These are phyloP conservation scores for Chenopodium suecicum DNA, from an alignment of 148 eudicot genomes.

Conservation along the genomic window DNA sequence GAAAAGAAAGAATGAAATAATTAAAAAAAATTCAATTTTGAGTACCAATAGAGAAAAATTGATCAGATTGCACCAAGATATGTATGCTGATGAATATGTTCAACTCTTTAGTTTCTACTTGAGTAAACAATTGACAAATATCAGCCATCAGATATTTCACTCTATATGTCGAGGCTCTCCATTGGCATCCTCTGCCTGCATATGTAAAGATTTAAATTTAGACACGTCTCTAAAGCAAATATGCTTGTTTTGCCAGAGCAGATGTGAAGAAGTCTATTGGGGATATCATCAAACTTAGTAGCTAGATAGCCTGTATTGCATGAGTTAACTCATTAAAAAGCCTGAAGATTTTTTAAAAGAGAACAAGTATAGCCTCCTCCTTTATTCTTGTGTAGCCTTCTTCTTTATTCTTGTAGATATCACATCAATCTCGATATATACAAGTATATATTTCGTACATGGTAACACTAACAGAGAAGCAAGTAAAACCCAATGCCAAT, in stretches of 20 bases:
- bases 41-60: not conserved
- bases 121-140: not conserved
- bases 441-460: not conserved
- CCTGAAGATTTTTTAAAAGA: too few relatives aligned
- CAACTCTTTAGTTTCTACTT: not conserved
- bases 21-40: not conserved
- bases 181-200: conserved; percentile 17
- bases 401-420: not conserved
- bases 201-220: not conserved
- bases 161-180: conserved; percentile 14
- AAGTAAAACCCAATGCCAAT: too few relatives aligned
- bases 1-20: not conserved
- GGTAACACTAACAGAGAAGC: not conserved
- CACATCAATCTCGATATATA: not conserved
- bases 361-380: not conserved
- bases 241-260: not conserved
- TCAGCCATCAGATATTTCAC: conserved; percentile 9
- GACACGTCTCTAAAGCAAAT: not conserved
- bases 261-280: not conserved
- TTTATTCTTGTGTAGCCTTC: not conserved
- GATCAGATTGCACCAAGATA: not conserved
- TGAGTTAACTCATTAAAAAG: too few relatives aligned
- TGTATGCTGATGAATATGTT: not conserved
- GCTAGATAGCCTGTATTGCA: not conserved
- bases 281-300: not conserved